phyloP scores from a whole-genome alignment of 1,139 yeast species.

The Torulaspora globosa region DNA sequence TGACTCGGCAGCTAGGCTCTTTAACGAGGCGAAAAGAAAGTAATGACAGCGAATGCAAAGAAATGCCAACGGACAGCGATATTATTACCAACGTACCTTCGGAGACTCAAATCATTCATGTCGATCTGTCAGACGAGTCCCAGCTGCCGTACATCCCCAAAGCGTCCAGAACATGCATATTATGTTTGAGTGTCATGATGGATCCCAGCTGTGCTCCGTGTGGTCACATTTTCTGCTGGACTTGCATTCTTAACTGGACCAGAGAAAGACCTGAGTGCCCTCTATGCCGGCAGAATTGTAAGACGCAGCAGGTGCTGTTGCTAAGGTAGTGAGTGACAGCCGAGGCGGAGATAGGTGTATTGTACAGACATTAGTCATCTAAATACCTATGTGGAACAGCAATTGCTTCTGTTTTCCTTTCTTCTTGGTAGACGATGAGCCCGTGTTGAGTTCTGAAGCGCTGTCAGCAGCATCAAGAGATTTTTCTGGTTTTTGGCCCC shows the following conservation, averaged over 20 bases:
- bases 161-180: constrained; percentile 69
- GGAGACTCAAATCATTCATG: constrained; percentile 19
- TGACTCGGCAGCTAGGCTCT: constrained; percentile 5
- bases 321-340: constrained; percentile 3
- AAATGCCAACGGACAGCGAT: not conserved
- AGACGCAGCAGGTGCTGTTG: constrained; percentile 63
- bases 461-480: constrained; percentile 10
- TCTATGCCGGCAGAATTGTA: constrained; percentile 71
- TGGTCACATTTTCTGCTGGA: constrained; percentile 94
- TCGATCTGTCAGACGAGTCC: constrained; percentile 55
- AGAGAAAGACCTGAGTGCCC: constrained; percentile 90
- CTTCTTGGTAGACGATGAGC: constrained; percentile 24
- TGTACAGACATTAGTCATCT: constrained; percentile 2
- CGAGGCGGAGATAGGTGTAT: not conserved
- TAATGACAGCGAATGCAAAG: not conserved
- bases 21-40: not conserved
- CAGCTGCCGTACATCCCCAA: constrained; percentile 68
- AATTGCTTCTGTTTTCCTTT: constrained; percentile 46
- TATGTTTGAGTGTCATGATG: constrained; percentile 75
- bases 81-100: constrained; percentile 15
- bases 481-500: constrained; percentile 26
- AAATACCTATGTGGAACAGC: constrained; percentile 44
- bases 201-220: constrained; percentile 85
- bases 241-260: constrained; percentile 85
- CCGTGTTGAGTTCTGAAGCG: constrained; percentile 7